Base-by-base conservation (phyloP, 768 basidiomycete species). In the Hemileccinum rubropunctum region DNA sequence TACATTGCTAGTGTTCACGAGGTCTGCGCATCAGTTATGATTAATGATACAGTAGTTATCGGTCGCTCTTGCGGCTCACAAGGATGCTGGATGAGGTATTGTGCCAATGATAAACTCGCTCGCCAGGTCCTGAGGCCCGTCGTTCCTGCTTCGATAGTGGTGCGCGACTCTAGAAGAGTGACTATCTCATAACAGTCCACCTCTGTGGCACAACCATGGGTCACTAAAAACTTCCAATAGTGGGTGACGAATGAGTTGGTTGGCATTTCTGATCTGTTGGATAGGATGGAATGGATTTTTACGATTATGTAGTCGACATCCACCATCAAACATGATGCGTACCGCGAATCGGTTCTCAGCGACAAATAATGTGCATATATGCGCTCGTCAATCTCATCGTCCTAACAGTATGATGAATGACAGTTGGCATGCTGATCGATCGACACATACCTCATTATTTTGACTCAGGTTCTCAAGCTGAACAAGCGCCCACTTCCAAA, bases 81-180 rank as follows among this genome's bases (percentile, higher is more conserved):
- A 64, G 81, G 71, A 59, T 85, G 72, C 9, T 58, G 51, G 17
- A 81, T 75, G 20, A 91, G 70, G 58, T 81, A 84, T 42, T 83
- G 76, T 0, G 82, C 80, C 17, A 91, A 71, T 27, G 78, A 70
- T 38, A 85, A 77, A 56, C 87, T 84, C 6, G 90, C 86, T 26
- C 76, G 71, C 90, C 90, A 92, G 7, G 89, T 92, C 47, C 86
- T 76, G 42, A 91, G 67, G 12, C 90, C 88, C 1, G 88, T 91
- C 0, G 88, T 91, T 0, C 90, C 89, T 36, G 73, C 72, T 63
- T 91, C 88, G 26, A 91, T 82, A 3, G 76, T 81, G 3, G 80
- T 84, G 7, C 83, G 80, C 1, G 89, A 89, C 66, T 92, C 89
- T 9, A 86, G 67, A 2, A 91, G 67, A 0, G 89, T 89, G 15